Percentiles rank a stretch among this genome's conserved stretches.
Conservation (phyloP, 1,284 basidiomycete genomes). For the Melampsora larici-populina region DNA sequence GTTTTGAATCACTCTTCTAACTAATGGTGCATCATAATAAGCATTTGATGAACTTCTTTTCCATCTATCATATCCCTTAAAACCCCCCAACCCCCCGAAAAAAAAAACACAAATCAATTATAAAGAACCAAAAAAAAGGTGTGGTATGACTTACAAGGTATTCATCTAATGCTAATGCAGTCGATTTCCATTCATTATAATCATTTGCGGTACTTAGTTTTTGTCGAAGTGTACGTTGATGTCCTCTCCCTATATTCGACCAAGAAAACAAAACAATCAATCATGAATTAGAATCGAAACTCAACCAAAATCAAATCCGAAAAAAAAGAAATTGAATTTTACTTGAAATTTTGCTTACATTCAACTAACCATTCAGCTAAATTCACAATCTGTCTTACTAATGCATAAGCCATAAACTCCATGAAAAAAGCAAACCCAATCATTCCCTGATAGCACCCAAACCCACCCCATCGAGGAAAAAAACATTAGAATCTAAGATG, state of each 20-base stretch:
- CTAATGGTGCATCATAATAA: conserved; percentile 82
- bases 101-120: background rate
- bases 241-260: conserved; percentile 69
- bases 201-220: background rate
- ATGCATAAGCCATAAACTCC: conserved; percentile 78
- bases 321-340: background rate
- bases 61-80: conserved; percentile 73
- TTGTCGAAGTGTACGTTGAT: conserved; percentile 64
- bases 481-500: background rate
- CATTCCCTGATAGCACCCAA: conserved; percentile 59
- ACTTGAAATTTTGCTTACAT: conserved; percentile 61
- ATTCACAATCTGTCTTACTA: conserved; percentile 86
- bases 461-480: background rate
- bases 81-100: too few species aligned
- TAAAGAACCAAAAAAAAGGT: conserved; percentile 52
- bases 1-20: conserved; percentile 70
- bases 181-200: conserved; percentile 16
- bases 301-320: conserved; percentile 27
- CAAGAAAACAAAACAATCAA: too few species aligned
- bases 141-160: background rate
- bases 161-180: conserved; percentile 6
- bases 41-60: conserved; percentile 75
- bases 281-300: too few species aligned
- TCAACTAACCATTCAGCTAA: conserved; percentile 85
- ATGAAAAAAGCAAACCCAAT: conserved; percentile 79